A percentile compares a stretch with the other conserved stretches of the same genome.
Conservation (phyloP, 2,329 filamentous ascomycete species). For the Penicillium vulpinum region DNA sequence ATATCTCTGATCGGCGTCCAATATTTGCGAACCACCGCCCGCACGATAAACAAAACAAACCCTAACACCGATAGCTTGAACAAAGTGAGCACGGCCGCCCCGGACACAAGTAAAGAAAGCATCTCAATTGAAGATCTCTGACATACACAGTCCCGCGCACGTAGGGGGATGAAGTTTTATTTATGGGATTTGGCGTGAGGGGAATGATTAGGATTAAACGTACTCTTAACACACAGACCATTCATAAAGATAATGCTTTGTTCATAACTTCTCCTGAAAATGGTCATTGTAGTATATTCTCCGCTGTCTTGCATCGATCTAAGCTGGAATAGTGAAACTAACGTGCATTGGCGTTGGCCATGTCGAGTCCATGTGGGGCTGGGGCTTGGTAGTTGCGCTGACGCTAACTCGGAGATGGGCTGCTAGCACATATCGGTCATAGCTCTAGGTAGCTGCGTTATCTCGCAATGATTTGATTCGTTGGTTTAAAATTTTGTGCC, state of each 20-base stretch:
- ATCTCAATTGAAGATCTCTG: neutral
- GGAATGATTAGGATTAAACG: no score
- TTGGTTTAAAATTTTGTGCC: neutral
- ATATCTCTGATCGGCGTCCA: constrained; percentile 43
- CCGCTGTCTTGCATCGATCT: neutral
- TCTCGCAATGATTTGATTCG: neutral
- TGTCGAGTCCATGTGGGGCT: neutral
- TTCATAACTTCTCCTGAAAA: neutral
- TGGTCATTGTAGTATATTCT: no score
- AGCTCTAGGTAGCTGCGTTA: neutral
- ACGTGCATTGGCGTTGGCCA: neutral
- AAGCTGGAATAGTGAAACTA: neutral
- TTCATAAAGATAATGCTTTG: neutral
- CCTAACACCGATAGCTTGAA: neutral
- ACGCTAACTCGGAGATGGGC: neutral
- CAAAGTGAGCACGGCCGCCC: neutral
- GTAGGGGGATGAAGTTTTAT: no score
- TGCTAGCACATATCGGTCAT: neutral
- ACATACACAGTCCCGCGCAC: neutral
- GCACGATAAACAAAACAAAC: neutral
- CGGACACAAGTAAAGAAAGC: neutral
- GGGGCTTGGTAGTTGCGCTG: neutral
- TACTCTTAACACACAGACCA: no score
- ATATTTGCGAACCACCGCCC: constrained; percentile 46
- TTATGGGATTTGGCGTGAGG: no score